Conservation (phyloP, 1,284 basidiomycete genomes). For the Cryptococcus jaspeensis region DNA sequence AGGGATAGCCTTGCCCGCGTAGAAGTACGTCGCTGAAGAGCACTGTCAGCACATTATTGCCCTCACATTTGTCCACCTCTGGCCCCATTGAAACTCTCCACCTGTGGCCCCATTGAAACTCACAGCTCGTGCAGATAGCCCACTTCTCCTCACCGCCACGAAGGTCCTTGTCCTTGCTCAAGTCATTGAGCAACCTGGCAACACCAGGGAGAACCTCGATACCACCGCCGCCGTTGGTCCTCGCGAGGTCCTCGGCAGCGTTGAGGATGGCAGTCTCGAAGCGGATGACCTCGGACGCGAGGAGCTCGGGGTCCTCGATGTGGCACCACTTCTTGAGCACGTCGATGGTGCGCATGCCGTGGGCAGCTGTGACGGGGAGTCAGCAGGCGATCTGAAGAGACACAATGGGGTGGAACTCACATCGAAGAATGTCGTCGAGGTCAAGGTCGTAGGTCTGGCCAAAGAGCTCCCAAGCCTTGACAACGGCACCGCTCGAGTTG, state of each 20-base stretch:
- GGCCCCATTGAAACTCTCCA: background rate
- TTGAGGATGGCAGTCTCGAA: slow-evolving; percentile 51
- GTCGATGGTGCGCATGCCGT: slow-evolving; percentile 51
- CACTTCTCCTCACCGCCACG: slow-evolving; percentile 48
- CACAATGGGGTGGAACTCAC: slow-evolving; percentile 14
- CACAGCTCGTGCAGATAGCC: slow-evolving; percentile 50
- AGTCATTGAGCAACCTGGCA: slow-evolving; percentile 40
- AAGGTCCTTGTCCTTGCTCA: slow-evolving; percentile 35
- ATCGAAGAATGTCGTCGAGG: slow-evolving; percentile 47
- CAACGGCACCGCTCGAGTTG: slow-evolving; percentile 49
- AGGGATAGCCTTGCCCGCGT: slow-evolving; percentile 51
- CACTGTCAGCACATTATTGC: slow-evolving; percentile 1
- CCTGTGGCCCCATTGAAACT: too few relatives aligned
- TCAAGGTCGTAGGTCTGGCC: slow-evolving; percentile 47
- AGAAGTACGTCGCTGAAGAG: slow-evolving; percentile 46
- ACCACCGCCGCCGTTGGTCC: slow-evolving; percentile 36
- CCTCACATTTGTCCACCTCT: too few relatives aligned
- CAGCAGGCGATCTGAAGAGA: background rate
- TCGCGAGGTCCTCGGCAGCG: slow-evolving; percentile 45
- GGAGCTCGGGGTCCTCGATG: slow-evolving; percentile 42
- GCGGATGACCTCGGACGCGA: slow-evolving; percentile 47
- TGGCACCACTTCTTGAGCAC: slow-evolving; percentile 51
- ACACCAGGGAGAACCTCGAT: slow-evolving; percentile 52
- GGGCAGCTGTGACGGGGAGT: slow-evolving; percentile 29
- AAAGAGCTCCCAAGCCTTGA: slow-evolving; percentile 50